Evolutionary conservation across 148 eudicot genomes (phyloP).

Genomic region (Bassia scoparia): DNA sequence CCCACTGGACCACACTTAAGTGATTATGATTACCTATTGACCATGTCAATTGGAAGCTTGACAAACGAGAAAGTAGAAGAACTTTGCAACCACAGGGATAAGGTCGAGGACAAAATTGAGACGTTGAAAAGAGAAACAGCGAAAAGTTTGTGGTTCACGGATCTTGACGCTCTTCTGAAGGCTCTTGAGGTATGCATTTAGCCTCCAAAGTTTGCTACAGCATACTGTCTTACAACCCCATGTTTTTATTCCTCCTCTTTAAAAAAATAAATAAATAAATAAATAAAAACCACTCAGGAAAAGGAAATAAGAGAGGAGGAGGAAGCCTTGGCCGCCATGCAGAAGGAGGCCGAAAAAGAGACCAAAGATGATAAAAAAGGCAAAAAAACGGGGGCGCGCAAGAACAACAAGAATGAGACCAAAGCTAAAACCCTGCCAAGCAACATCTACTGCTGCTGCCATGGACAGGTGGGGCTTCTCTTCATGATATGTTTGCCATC

Average conservation of each 20-base stretch:
- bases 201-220: not conserved
- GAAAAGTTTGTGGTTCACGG: constrained; percentile 60
- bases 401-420: constrained; percentile 42
- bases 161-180: constrained; percentile 66
- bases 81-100: constrained; percentile 56
- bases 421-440: constrained; percentile 38
- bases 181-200: constrained; percentile 52
- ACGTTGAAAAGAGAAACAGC: constrained; percentile 53
- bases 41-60: constrained; percentile 69
- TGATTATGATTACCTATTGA: constrained; percentile 78
- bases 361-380: constrained; percentile 21
- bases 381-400: constrained; percentile 24
- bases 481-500: not conserved
- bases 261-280: too few relatives aligned
- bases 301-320: constrained; percentile 52
- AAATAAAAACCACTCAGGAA: constrained; percentile 36
- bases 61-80: constrained; percentile 73
- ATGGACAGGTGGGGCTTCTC: constrained; percentile 51
- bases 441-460: constrained; percentile 24
- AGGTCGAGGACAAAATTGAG: constrained; percentile 46
- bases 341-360: constrained; percentile 30
- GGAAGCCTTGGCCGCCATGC: constrained; percentile 22
- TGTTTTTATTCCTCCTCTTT: not conserved
- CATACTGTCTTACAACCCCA: not conserved
- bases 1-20: constrained; percentile 16